A percentile compares a stretch with the other conserved stretches of the same genome.
phyloP scores from a whole-genome alignment of 345 rosid genomes.

The Acer yangbiense region DNA sequence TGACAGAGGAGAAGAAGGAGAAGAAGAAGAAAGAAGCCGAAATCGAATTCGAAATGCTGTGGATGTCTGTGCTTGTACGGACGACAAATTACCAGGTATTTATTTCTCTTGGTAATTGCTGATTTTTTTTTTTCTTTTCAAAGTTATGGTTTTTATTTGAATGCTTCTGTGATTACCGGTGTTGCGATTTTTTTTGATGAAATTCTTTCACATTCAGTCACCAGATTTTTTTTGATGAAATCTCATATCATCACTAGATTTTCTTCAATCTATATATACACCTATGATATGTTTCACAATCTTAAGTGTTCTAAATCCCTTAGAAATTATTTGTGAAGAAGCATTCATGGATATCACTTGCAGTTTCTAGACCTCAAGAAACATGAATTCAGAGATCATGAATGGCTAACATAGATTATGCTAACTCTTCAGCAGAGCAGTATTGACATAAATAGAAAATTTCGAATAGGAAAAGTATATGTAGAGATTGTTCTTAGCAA shows the following conservation, averaged over 20 bases:
- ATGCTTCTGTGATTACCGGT: no score
- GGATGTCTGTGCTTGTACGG: no score
- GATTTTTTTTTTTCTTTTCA: no score
- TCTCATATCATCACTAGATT: background rate
- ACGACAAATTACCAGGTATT: no score
- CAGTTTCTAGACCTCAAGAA: background rate
- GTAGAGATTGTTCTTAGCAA: background rate
- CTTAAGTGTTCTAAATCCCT: background rate
- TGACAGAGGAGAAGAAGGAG: no score
- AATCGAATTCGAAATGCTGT: no score
- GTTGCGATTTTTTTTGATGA: no score
- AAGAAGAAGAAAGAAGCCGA: no score
- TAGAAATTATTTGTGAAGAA: background rate
- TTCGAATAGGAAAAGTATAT: background rate
- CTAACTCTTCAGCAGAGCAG: background rate
- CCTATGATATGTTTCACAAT: background rate
- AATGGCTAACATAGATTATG: background rate
- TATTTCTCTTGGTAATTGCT: no score
- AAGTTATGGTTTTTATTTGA: no score
- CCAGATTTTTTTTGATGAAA: no score
- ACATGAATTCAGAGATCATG: background rate
- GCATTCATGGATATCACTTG: constrained; percentile 23
- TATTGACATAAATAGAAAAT: background rate
- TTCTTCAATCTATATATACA: constrained; percentile 11
- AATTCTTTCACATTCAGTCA: no score